Conservation (phyloP, 805 yeast species). For the Maudiozyma barnettii region DNA sequence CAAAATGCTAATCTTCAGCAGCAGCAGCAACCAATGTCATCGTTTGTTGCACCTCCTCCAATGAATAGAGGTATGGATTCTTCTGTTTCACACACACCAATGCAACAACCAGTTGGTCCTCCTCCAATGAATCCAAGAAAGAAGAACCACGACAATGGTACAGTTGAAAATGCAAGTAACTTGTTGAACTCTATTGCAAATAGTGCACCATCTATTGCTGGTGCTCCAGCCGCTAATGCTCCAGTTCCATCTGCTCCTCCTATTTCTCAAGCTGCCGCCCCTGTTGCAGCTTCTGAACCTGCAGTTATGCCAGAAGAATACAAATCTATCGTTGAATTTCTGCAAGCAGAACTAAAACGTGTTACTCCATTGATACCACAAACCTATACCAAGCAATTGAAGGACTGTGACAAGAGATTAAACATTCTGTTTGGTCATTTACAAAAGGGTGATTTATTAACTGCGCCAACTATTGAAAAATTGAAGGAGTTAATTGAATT, state of each 20-base stretch:
- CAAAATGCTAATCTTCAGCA: slow-evolving; percentile 12
- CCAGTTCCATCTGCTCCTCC: slow-evolving; percentile 5
- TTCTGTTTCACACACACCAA: slow-evolving; percentile 10
- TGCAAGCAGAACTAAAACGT: slow-evolving; percentile 45
- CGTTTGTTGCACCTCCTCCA: slow-evolving; percentile 33
- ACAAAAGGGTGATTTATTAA: slow-evolving; percentile 58
- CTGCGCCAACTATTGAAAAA: slow-evolving; percentile 44
- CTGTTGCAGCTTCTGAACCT: slow-evolving; percentile 12
- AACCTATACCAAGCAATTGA: slow-evolving; percentile 59
- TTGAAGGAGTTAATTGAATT: slow-evolving; percentile 43
- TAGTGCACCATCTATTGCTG: slow-evolving; percentile 6
- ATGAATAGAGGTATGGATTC: slow-evolving; percentile 5
- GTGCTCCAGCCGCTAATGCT: slow-evolving; percentile 12
- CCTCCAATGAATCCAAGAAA: slow-evolving; percentile 25
- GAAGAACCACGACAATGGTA: slow-evolving; percentile 12
- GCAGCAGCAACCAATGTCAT: slow-evolving; percentile 28
- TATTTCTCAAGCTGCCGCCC: slow-evolving; percentile 16
- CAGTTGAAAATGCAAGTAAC: slow-evolving; percentile 17
- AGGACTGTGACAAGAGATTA: slow-evolving; percentile 76
- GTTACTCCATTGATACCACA: slow-evolving; percentile 71
- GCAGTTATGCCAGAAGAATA: slow-evolving; percentile 43
- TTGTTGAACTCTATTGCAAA: slow-evolving; percentile 14
- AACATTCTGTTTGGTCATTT: slow-evolving; percentile 68
- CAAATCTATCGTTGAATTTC: slow-evolving; percentile 46
- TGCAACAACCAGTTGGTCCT: slow-evolving; percentile 27